A percentile compares a stretch with the other conserved stretches of the same genome.
Evolutionary conservation across 75 land plant genomes (phyloP).

Genomic region (Gnetum montanum): DNA sequence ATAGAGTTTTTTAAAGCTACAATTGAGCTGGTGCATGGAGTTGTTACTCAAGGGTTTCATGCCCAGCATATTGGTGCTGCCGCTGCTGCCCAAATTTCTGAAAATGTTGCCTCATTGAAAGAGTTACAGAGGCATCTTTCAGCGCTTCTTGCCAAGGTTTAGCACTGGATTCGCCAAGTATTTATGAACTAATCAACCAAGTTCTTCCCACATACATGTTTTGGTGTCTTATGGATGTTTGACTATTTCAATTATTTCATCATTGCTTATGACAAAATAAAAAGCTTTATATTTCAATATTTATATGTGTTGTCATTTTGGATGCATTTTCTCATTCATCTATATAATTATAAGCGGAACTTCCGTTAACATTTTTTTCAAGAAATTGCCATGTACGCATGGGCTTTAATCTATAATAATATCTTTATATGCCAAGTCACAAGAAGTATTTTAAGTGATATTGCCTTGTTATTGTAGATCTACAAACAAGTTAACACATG

Average conservation of each 20-base stretch:
- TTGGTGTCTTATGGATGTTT: not conserved
- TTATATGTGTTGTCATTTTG: too few relatives aligned
- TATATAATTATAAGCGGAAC: not conserved
- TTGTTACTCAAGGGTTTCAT: constrained; percentile 28
- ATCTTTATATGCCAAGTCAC: not conserved
- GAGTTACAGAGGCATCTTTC: constrained; percentile 48
- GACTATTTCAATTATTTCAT: not conserved
- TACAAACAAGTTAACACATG: constrained; percentile 46
- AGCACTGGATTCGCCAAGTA: not conserved
- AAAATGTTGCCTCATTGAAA: constrained; percentile 42
- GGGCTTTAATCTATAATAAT: not conserved
- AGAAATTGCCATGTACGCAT: not conserved
- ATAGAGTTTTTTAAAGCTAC: constrained; percentile 51
- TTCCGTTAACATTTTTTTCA: not conserved
- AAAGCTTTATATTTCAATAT: too few relatives aligned
- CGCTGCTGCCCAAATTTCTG: constrained; percentile 49
- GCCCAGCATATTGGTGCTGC: constrained; percentile 32
- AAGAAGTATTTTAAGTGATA: not conserved
- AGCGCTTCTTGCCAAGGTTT: constrained; percentile 69
- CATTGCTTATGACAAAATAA: too few relatives aligned
- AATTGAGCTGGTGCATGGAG: constrained; percentile 23
- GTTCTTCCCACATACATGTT: not conserved
- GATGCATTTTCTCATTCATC: too few relatives aligned
- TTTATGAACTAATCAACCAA: not conserved
- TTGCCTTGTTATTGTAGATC: constrained; percentile 30